A percentile compares a stretch with the other conserved stretches of the same genome.
Conservation (phyloP, 768 basidiomycete species). For the Pholiota molesta region DNA sequence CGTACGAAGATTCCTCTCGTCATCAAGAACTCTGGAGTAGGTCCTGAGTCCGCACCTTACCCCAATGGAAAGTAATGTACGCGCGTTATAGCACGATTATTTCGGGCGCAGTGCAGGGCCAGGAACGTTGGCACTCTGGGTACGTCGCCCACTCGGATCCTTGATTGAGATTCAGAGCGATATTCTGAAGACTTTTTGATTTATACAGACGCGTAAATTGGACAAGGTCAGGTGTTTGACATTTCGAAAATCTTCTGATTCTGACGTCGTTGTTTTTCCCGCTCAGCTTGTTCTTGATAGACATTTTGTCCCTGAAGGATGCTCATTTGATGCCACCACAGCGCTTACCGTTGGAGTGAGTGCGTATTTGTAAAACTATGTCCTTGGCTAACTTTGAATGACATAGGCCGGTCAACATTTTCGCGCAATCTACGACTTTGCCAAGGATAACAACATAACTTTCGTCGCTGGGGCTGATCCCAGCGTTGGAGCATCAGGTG, state of each 20-base stretch:
- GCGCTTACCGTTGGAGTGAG: constrained; percentile 27
- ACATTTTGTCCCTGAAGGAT: constrained; percentile 24
- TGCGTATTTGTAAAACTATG: not conserved
- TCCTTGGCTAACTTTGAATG: not conserved
- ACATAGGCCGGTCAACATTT: constrained; percentile 22
- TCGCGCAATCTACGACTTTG: constrained; percentile 16
- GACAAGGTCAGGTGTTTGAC: constrained; percentile 15
- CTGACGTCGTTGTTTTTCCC: not conserved
- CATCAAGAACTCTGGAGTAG: constrained; percentile 28
- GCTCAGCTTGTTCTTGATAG: constrained; percentile 21
- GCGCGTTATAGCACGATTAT: constrained; percentile 13
- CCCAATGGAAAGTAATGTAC: not conserved
- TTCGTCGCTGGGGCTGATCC: constrained; percentile 23
- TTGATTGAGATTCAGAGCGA: not conserved
- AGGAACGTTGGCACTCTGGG: constrained; percentile 19
- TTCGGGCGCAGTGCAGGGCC: constrained; percentile 16
- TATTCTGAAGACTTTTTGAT: not conserved
- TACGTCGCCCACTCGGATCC: constrained; percentile 2
- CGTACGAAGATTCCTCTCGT: constrained; percentile 25
- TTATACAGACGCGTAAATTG: constrained; percentile 23
- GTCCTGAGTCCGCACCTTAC: not conserved
- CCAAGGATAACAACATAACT: constrained; percentile 19
- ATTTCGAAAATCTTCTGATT: not conserved
- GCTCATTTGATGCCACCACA: constrained; percentile 13
- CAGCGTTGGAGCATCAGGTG: constrained; percentile 23